Base-by-base conservation (phyloP, 2,329 filamentous ascomycete species). In the Aspergillus luchuensis region DNA sequence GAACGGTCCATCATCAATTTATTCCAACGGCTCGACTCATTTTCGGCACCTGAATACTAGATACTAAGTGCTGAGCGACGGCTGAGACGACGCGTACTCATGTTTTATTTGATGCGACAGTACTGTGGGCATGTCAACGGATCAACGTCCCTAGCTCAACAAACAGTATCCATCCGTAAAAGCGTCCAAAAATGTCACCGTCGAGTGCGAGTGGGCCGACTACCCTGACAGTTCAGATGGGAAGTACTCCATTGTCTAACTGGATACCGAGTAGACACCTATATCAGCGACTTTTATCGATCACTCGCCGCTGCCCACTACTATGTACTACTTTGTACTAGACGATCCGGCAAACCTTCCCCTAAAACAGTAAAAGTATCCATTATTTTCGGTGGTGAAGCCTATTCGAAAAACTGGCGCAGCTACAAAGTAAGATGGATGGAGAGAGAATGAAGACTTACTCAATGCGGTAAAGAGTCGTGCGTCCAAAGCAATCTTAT, bases 271-370 rank as follows among this genome's bases (percentile, higher is more conserved):
- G 33, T 36, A 36, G 23, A 50, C 25, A 17, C n/a, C 17, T 50
- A 33, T 50, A 50, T 33, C 23, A 33, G 47, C 28, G 23, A 19
- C 2, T 33, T n/a, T 19, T 50, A 50, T 50, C 25, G 19, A 50
- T 50, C 8, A 50, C n/a, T 33, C 8, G 7, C 47, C 47, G 25
- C 47, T 50, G 17, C n/a, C 10, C 33, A 36, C 33, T 36, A 36
- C 33, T 11, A 13, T 28, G 25, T 8, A 28, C 25, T 28, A 28
- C 25, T 28, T 28, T 28, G 25, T 15, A 19, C 25, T 10, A 19
- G n/a, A 5, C 2, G 4, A 45, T 7, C 39, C 53, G 53, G 53
- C 53, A 56, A 56, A 47, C 53, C 53, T 56, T 56, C 53, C 53
- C 52, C 52, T 6, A 5, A 41, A 55, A 39, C 33, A 36, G 33